Evolutionary conservation across 768 basidiomycete species (phyloP), one percentile per base, ranked within the genome.

Genomic region (Lactarius evosmus): DNA sequence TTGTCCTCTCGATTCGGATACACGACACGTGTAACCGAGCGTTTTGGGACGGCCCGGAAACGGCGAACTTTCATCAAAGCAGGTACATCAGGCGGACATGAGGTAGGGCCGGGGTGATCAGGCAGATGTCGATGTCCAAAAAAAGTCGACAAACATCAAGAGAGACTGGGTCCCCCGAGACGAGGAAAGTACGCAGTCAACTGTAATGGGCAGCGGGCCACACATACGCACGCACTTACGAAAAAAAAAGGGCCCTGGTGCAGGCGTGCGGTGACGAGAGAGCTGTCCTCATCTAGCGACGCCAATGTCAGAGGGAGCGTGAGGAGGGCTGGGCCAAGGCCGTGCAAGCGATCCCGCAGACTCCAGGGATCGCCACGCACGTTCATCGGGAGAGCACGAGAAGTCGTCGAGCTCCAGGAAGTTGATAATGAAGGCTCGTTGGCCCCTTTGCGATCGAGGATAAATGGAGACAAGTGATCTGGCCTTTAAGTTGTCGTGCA

Each of bases 11-110:
- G 49, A 27, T 38, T 16, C 6, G 16, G 29, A 19, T 34, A 32
- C 58, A 38, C 14, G 40, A 52, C 64, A 32, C 63, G 60, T 60
- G 59, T 44, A 52, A 52, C 22, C 55, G 49, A 40, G 40, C 63
- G 32, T 51, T 65, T 36, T 55, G 12, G 5, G 46, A 55, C 14
- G 46, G 60, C 9, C 49, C 49, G 38, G 49, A 61, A 61, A 52
- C 40, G 27, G 55, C 27, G 34, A 30, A 32, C 46, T 50, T 44
- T 65, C 64, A 61, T 49, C 25, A 7, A 65, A 38, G 52, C 32
- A 38, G 55, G 29, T 25, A 54, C 41, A 41, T 58, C 63, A 64
- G 19, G 50, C 59, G 38, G 55, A 65, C 64, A 65, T 52, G 64
- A 60, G 64, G 56, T 63, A 46, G 22, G 17, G 36, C n/a, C n/a